These are phyloP conservation scores for Tetrapisispora pingtungensis DNA, from an alignment of 805 yeast genomes.

Conservation along the genomic window DNA sequence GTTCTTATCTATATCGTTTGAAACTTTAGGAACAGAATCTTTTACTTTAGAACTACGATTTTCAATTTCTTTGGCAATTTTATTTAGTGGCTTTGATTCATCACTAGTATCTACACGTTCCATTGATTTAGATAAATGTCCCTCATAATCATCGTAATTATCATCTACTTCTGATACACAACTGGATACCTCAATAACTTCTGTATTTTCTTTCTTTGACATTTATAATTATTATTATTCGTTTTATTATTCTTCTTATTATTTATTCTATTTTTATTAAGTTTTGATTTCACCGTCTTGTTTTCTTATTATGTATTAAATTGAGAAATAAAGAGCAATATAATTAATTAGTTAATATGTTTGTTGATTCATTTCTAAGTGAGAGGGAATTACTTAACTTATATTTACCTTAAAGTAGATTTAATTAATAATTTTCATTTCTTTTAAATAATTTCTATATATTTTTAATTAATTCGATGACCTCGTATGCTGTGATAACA, in stretches of 20 bases:
- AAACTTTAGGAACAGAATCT: neutral
- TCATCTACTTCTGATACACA: slow-evolving; percentile 1
- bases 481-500: neutral
- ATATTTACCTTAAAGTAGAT: too few species aligned
- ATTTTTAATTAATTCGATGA: neutral
- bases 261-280: too few species aligned
- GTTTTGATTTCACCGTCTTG: too few species aligned
- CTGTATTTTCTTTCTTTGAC: neutral
- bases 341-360: too few species aligned
- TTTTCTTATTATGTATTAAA: too few species aligned
- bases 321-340: too few species aligned
- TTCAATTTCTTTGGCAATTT: slow-evolving; percentile 3
- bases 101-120: neutral
- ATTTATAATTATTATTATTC: neutral
- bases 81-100: neutral
- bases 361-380: too few species aligned
- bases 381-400: too few species aligned
- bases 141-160: slow-evolving; percentile 21
- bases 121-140: slow-evolving; percentile 15
- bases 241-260: too few species aligned
- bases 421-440: too few species aligned
- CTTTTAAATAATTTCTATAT: too few species aligned
- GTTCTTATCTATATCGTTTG: slow-evolving; percentile 29
- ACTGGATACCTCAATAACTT: neutral
- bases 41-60: too few species aligned